phyloP scores from a whole-genome alignment of 805 yeast species.

The Sungouiozyma intestinalis region DNA sequence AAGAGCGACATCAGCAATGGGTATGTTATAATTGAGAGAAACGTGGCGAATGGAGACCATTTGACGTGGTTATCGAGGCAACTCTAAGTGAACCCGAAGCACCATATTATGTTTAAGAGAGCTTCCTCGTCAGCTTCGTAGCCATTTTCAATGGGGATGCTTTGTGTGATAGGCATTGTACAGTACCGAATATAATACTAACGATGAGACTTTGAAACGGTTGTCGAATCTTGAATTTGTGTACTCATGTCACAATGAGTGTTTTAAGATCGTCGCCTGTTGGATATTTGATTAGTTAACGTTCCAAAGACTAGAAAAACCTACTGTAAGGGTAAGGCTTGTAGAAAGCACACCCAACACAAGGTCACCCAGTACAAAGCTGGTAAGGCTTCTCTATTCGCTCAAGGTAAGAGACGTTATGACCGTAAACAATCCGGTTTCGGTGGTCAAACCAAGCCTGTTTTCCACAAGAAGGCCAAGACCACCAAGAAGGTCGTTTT shows the following conservation, averaged over 20 bases:
- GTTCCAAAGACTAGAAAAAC: constrained; percentile 99
- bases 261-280: no score
- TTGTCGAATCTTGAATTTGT: no score
- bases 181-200: no score
- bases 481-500: constrained; percentile 99
- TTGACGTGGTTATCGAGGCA: neutral
- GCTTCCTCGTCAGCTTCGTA: no score
- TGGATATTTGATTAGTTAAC: constrained; percentile 57
- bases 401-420: constrained; percentile 99
- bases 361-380: constrained; percentile 99
- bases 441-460: constrained; percentile 99
- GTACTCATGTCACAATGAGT: no score
- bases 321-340: constrained; percentile 98
- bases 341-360: constrained; percentile 99
- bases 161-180: no score
- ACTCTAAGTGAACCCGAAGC: no score
- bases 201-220: no score
- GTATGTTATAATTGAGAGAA: constrained; percentile 4
- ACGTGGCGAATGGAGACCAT: neutral
- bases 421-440: constrained; percentile 99
- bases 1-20: constrained; percentile 11
- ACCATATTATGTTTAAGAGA: no score
- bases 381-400: constrained; percentile 98
- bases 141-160: no score
- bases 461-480: constrained; percentile 99